Conservation (phyloP, 441 rosid genomes). For the Biscutella laevigata region DNA sequence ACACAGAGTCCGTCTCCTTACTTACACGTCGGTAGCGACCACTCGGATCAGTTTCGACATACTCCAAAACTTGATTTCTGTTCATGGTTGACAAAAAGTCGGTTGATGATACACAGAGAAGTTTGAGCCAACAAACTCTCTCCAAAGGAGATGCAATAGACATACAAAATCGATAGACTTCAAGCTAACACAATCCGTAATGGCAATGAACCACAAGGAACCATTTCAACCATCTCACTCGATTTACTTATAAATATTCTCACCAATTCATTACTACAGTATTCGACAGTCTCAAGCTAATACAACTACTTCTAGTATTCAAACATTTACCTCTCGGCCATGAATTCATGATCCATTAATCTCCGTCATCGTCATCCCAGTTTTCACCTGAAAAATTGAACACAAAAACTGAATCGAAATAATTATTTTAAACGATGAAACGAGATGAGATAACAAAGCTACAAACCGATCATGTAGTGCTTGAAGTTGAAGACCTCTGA, state of each 20-base stretch:
- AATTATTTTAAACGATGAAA: no score
- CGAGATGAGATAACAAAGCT: not conserved
- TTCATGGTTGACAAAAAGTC: slow-evolving; percentile 31
- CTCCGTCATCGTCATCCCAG: slow-evolving; percentile 75
- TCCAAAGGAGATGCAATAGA: no score
- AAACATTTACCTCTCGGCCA: not conserved
- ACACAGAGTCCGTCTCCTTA: not conserved
- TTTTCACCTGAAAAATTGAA: slow-evolving; percentile 49
- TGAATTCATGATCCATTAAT: not conserved
- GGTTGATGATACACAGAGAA: slow-evolving; percentile 16
- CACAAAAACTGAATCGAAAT: not conserved
- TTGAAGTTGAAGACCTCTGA: slow-evolving; percentile 57
- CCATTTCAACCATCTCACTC: not conserved
- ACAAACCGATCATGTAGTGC: slow-evolving; percentile 79
- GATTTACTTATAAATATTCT: not conserved
- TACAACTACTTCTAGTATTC: not conserved
- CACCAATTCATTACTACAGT: not conserved
- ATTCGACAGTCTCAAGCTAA: not conserved
- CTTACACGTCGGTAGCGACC: slow-evolving; percentile 83
- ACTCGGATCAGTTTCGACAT: slow-evolving; percentile 66
- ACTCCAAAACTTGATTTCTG: slow-evolving; percentile 28
- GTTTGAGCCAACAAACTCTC: slow-evolving; percentile 3
- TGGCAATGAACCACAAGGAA: not conserved
- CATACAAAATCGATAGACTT: not conserved
- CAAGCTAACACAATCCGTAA: not conserved